Evolutionary conservation across 75 land plant species (phyloP).

Genomic region (Cunninghamia lanceolata): DNA sequence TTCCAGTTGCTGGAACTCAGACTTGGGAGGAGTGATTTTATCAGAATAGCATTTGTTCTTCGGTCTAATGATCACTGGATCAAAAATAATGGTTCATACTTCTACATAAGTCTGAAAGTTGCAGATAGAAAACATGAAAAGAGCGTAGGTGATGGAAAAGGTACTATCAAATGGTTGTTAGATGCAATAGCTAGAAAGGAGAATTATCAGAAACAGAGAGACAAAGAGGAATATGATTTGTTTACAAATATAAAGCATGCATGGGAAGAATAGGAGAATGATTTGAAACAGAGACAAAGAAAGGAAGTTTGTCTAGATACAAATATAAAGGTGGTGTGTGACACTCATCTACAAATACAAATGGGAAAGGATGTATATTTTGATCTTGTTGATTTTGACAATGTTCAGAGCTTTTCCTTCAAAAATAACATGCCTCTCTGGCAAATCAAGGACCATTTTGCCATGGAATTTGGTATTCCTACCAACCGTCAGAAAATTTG

Average conservation of each 20-base stretch:
- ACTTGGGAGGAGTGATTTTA: conserved; percentile 27
- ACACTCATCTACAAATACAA: neutral
- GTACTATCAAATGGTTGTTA: conserved; percentile 41
- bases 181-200: conserved; percentile 48
- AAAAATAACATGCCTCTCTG: neutral
- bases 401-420: neutral
- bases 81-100: conserved; percentile 64
- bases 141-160: conserved; percentile 35
- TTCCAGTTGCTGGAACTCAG: conserved; percentile 52
- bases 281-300: neutral
- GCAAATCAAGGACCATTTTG: neutral
- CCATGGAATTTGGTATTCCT: neutral
- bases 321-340: neutral
- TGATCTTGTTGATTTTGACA: no score
- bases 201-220: no score
- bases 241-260: no score
- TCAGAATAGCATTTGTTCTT: conserved; percentile 61
- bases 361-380: no score
- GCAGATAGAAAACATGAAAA: conserved; percentile 27
- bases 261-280: no score
- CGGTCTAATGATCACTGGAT: conserved; percentile 52
- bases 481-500: neutral
- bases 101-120: conserved; percentile 30
- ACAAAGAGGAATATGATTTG: no score
- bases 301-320: neutral